Percentiles rank a stretch among this genome's conserved stretches.
Conservation (phyloP, 2,329 filamentous ascomycete genomes). For the Phoma sp. region DNA sequence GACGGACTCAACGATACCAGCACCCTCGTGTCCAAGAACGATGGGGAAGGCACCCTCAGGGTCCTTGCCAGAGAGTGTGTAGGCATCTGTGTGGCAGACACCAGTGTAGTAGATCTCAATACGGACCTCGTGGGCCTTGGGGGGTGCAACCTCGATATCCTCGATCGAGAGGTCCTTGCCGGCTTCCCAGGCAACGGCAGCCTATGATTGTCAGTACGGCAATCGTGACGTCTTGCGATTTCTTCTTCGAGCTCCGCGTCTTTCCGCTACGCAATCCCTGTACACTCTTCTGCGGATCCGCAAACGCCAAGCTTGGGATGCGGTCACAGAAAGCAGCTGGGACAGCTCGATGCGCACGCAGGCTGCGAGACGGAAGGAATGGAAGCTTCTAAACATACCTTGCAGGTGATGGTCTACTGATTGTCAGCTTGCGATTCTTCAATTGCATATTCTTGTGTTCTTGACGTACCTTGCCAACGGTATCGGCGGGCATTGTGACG, state of each 20-base stretch:
- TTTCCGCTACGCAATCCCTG: slow-evolving; percentile 15
- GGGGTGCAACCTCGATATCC: slow-evolving; percentile 89
- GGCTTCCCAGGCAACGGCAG: slow-evolving; percentile 96
- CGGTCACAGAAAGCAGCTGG: slow-evolving; percentile 9
- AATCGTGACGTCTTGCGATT: neutral
- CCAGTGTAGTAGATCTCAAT: slow-evolving; percentile 98
- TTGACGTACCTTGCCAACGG: slow-evolving; percentile 17
- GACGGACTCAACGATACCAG: slow-evolving; percentile 59
- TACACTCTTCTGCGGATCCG: slow-evolving; percentile 34
- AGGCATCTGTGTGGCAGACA: slow-evolving; percentile 91
- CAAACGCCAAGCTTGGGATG: slow-evolving; percentile 26
- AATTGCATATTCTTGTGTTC: slow-evolving; percentile 2
- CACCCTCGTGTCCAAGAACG: slow-evolving; percentile 51
- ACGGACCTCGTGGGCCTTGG: slow-evolving; percentile 90
- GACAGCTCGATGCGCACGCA: slow-evolving; percentile 13
- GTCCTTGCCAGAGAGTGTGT: slow-evolving; percentile 79
- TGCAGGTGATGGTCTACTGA: slow-evolving; percentile 86
- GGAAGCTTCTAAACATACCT: slow-evolving; percentile 47
- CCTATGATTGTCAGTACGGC: slow-evolving; percentile 55
- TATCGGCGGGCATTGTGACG: slow-evolving; percentile 17
- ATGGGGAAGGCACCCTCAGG: slow-evolving; percentile 71
- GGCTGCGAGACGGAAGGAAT: slow-evolving; percentile 70
- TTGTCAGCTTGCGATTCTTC: slow-evolving; percentile 10
- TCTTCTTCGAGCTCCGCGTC: neutral
- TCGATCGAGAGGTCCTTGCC: slow-evolving; percentile 88